Evolutionary conservation across 306 rosid genomes (phyloP).

Genomic region (Corylus americana): DNA sequence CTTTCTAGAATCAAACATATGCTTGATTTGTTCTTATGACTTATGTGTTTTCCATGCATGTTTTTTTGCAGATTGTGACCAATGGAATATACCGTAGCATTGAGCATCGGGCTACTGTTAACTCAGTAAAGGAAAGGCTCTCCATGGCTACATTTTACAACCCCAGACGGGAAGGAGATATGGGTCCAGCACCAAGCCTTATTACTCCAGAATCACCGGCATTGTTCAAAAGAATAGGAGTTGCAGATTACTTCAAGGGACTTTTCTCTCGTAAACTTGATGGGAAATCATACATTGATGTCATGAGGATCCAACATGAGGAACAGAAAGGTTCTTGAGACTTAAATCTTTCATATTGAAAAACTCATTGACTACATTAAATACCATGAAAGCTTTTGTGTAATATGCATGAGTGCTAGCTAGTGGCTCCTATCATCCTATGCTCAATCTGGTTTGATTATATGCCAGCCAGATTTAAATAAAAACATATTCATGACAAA

Average conservation of each 20-base stretch:
- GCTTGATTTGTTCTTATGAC: too few relatives aligned
- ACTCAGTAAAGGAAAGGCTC: constrained; percentile 31
- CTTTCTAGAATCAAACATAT: too few relatives aligned
- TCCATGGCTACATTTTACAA: constrained; percentile 37
- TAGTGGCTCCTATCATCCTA: too few relatives aligned
- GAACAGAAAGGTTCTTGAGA: neutral
- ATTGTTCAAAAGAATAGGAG: constrained; percentile 30
- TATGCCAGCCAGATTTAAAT: too few relatives aligned
- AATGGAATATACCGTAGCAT: constrained; percentile 31
- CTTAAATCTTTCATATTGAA: too few relatives aligned
- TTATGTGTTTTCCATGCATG: neutral
- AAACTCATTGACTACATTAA: too few relatives aligned
- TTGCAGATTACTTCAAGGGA: constrained; percentile 25
- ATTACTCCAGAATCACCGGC: constrained; percentile 24
- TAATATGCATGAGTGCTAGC: too few relatives aligned
- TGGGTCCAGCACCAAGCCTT: constrained; percentile 42
- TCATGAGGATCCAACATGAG: neutral
- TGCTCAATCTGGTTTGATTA: too few relatives aligned
- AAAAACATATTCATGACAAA: too few relatives aligned
- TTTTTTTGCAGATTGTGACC: constrained; percentile 26
- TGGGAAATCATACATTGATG: constrained; percentile 1
- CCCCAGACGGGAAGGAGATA: constrained; percentile 23
- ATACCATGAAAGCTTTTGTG: too few relatives aligned
- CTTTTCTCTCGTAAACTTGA: neutral
- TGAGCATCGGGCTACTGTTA: constrained; percentile 36